Base-by-base conservation (phyloP, 805 yeast species). In the Blastobotrys chiropterorum region DNA sequence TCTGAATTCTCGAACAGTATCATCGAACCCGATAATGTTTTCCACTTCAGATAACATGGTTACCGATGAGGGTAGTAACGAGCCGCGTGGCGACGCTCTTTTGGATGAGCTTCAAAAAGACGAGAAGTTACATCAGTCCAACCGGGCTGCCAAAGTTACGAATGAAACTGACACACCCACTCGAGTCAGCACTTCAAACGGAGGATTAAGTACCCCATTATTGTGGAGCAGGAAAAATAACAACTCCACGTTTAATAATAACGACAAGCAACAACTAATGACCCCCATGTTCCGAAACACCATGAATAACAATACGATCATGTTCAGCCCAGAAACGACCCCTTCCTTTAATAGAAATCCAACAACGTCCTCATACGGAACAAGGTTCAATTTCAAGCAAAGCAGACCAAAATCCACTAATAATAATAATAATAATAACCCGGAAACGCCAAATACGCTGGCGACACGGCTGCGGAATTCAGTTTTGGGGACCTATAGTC, bases 401-500 rank as follows among this genome's bases (percentile, higher is more conserved):
- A 19, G 30, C 26, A 19, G 5, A 14, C 15, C 15, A 4, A n/a
- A 7, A 40, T 13, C 16, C 46, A 3, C 6, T 26, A 26, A 26
- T 26, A 26, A n/a, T 21, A 14, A 13, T 16, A 17, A 17, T 14
- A 5, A 14, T 14, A 14, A 13, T 17, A 19, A n/a, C 13, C 16
- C 42, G 3, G 19, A 45, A 8, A 31, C 13, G 6, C n/a, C 48
- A 6, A 17, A 22, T 11, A 19, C 48, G 11, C n/a, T 45, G 11
- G 48, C 48, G n/a, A 16, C 38, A 8, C 4, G 48, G 17, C n/a
- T 45, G 19, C 38, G 40, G 15, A 22, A 31, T 14, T 26, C 40
- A 6, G 16, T 16, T 19, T 15, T 31, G 15, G 53, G 53, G 15
- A 47, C 21, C 22, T 51, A 51, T 43, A 47, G 42, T 19, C 53